Base-by-base conservation (phyloP, 1,284 basidiomycete species). In the Ustanciosporium gigantosporum region DNA sequence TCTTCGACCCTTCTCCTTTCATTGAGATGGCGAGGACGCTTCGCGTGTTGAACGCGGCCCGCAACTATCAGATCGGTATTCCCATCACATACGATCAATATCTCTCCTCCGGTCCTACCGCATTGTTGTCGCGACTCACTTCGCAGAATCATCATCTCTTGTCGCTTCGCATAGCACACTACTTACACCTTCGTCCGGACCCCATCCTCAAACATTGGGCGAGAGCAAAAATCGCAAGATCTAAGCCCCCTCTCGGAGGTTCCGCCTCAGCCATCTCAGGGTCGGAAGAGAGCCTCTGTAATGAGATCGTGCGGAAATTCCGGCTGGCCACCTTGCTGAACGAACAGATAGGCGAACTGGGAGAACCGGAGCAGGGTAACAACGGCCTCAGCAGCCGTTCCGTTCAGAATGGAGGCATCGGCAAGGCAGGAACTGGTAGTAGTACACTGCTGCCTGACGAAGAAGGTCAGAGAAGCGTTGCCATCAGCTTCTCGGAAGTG, bases 141-240 rank as follows among this genome's bases (percentile, higher is more conserved):
- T 84, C 89, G 0, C 87, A 92, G 13, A 91, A 91, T 61, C 83
- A 92, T 55, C 93, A 98, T 76, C 84, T 96, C 1, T 85, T 96
- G 24, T 91, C 92, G 2, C 84, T 97, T 5, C 86, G 91, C n/a
- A 87, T 98, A 57, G 92, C 92, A 1, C 83, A 85, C 8, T 90
- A 87, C 79, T 83, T 98, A 14, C 83, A 84, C 5, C 82, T 96
- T 19, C 88, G 89, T 22, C 88, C 91, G 0, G 89, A 93, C 58
- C 83, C 86, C 0, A 91, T 98, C 0, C 82, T 98, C 35, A 90
- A 88, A 68, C 94, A 97, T 76, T 98, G 95, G 95, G 93, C 95
- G 0, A 87, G 87, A 52, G 88, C 90, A 5, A 94, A 95, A 79
- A 93, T 98, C 48, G 67, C 86, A 21, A 84, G 85, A 6, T 86